These are phyloP conservation scores for Erigeron philadelphicus DNA, from an alignment of 140 eudicot genomes.

Conservation along the genomic window DNA sequence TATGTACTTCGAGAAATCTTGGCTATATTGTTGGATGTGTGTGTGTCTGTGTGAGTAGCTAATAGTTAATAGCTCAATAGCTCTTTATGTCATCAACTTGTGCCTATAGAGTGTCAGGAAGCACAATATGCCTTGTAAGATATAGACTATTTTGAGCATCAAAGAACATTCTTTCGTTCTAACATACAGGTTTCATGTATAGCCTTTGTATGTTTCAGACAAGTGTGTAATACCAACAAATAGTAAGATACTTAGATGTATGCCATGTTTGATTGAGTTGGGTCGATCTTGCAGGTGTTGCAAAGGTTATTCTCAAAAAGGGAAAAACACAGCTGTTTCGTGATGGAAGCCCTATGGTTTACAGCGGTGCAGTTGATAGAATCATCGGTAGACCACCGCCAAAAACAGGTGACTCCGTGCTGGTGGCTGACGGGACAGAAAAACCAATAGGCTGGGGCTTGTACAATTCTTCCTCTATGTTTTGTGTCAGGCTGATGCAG, in stretches of 20 bases:
- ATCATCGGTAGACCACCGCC: conserved; percentile 91
- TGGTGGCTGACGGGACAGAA: conserved; percentile 87
- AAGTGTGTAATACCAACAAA: neutral
- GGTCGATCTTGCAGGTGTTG: conserved; percentile 39
- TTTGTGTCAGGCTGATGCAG: conserved; percentile 91
- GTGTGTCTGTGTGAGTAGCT: too few relatives aligned
- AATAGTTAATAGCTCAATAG: too few relatives aligned
- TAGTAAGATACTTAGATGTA: neutral
- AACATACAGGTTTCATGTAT: too few relatives aligned
- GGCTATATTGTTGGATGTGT: too few relatives aligned
- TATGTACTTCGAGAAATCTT: too few relatives aligned
- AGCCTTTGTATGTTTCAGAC: too few relatives aligned
- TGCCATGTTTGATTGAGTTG: neutral
- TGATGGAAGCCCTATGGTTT: conserved; percentile 94
- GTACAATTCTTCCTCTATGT: conserved; percentile 89
- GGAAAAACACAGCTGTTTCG: conserved; percentile 84
- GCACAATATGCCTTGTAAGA: too few relatives aligned
- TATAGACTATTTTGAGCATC: too few relatives aligned
- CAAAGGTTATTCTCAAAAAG: conserved; percentile 83
- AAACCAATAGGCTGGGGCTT: conserved; percentile 93
- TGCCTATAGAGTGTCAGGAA: too few relatives aligned
- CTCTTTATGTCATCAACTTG: too few relatives aligned
- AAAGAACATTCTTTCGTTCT: too few relatives aligned
- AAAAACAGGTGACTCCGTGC: conserved; percentile 76
- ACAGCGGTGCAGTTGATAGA: conserved; percentile 88